Base-by-base conservation (phyloP, 2,329 filamentous ascomycete genomes). In the Claviceps digitariae region DNA sequence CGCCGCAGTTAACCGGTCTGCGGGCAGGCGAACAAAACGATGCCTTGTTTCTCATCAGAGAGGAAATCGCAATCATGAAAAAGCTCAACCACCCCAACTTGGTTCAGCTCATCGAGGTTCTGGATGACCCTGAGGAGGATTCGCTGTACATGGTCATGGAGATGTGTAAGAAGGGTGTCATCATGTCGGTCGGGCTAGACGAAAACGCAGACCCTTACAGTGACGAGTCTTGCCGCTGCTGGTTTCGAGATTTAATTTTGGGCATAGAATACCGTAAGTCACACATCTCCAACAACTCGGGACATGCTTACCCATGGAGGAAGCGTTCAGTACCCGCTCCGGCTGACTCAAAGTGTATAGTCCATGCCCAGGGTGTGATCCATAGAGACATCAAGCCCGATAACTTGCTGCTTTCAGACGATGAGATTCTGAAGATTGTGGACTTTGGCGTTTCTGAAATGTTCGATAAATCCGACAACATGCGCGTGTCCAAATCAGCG, bases 381-480 rank as follows among this genome's bases (percentile, higher is more conserved):
- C 93, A 98, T 67, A 82, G 93, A 52, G 93, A 98, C 63, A 96
- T 98, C 72, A 98, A 98, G 69, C 93, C 93, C 0, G 93, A 97
- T 67, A 98, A 98, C 61, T 84, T 95, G 52, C 78, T 98, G 8
- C 74, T 98, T 41, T 95, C 90, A 0, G 79, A 84, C 38, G 90
- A 96, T 53, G 86, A 97, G 62, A 83, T 95, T n/a, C 79, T 98
- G 51, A 98, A 97, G 67, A 86, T 98, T 58, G 90, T 95, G 51
- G 93, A 97, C 67, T 98, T 98, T 74, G 93, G 93, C n/a, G 93
- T 97, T 8, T 97, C 91, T 1, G 91, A 98, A 65, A 96, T 98
- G 83, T 98, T 98, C 61, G 86, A 91, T 64, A 95, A 94, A 66
- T 63, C 73, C 2, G 76, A 86, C 2, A 79, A 88, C 47, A 97